Evolutionary conservation across 495 filamentous ascomycete genomes (phyloP).

Genomic region (Tetracladium marchalianum): DNA sequence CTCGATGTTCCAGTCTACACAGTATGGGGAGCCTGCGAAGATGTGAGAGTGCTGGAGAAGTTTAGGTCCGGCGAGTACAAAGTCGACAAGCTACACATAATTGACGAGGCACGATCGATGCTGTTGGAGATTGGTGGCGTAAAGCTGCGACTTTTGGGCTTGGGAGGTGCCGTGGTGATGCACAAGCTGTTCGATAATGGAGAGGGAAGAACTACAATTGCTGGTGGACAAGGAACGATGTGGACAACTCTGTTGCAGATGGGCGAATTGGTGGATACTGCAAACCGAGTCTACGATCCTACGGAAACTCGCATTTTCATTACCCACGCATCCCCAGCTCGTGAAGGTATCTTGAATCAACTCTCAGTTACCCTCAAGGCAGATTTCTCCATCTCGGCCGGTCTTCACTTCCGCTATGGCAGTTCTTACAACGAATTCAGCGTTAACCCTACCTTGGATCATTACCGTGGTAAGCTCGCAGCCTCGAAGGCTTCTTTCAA

Average conservation of each 20-base stretch:
- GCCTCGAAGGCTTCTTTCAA: conserved; percentile 98
- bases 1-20: conserved; percentile 96
- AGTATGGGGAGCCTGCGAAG: conserved; percentile 98
- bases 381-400: conserved; percentile 96
- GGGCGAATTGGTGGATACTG: conserved; percentile 96
- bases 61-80: conserved; percentile 98
- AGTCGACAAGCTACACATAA: conserved; percentile 92
- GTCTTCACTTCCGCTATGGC: conserved; percentile 96
- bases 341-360: conserved; percentile 96
- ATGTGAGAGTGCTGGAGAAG: conserved; percentile 95
- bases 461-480: conserved; percentile 98
- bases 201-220: conserved; percentile 94
- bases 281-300: conserved; percentile 95
- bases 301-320: conserved; percentile 97
- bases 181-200: conserved; percentile 99
- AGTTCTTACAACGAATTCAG: conserved; percentile 99
- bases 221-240: conserved; percentile 98
- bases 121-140: conserved; percentile 90
- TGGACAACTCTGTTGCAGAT: conserved; percentile 98
- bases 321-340: conserved; percentile 93
- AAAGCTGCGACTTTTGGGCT: conserved; percentile 85
- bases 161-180: conserved; percentile 98
- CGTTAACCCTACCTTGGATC: conserved; percentile 94
- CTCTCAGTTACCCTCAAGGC: conserved; percentile 96
- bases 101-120: conserved; percentile 94